phyloP scores from a whole-genome alignment of 768 basidiomycete species.

The Jaapia argillacea region DNA sequence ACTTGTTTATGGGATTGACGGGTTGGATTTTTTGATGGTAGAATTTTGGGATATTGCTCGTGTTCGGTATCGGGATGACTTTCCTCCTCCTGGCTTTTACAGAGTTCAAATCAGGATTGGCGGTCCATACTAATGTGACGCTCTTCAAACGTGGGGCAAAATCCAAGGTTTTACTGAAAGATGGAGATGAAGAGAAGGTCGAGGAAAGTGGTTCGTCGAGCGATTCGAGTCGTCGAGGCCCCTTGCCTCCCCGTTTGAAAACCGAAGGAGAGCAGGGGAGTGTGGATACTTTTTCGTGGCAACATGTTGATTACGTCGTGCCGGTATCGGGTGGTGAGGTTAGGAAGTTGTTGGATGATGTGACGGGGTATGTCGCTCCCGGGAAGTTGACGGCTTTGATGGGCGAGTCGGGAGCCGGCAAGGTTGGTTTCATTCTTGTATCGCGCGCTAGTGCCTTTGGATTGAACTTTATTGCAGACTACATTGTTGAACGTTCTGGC shows the following conservation, averaged over 20 bases:
- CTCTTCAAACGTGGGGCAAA: slow-evolving; percentile 58
- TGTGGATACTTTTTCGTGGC: slow-evolving; percentile 74
- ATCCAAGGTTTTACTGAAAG: slow-evolving; percentile 16
- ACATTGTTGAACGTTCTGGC: slow-evolving; percentile 40
- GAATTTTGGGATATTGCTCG: neutral
- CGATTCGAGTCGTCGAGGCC: neutral
- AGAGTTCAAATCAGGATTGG: slow-evolving; percentile 34
- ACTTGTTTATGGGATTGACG: too few species aligned
- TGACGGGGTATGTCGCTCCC: slow-evolving; percentile 74
- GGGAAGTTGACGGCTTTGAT: slow-evolving; percentile 73
- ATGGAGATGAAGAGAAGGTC: slow-evolving; percentile 11
- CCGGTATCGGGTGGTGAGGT: slow-evolving; percentile 34
- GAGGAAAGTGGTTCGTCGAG: slow-evolving; percentile 13
- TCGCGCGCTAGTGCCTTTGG: too few species aligned
- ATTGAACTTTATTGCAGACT: slow-evolving; percentile 22
- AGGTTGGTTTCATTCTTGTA: slow-evolving; percentile 13
- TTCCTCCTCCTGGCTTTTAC: too few species aligned
- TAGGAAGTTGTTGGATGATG: slow-evolving; percentile 50
- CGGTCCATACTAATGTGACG: slow-evolving; percentile 31
- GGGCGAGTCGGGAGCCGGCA: slow-evolving; percentile 52
- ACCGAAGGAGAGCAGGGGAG: slow-evolving; percentile 12
- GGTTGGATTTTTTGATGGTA: neutral
- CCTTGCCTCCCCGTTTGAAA: neutral
- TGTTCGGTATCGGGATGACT: neutral
- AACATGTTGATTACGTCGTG: slow-evolving; percentile 58